Conservation (phyloP, 495 filamentous ascomycete genomes). For the Lasiosphaeria ovina region DNA sequence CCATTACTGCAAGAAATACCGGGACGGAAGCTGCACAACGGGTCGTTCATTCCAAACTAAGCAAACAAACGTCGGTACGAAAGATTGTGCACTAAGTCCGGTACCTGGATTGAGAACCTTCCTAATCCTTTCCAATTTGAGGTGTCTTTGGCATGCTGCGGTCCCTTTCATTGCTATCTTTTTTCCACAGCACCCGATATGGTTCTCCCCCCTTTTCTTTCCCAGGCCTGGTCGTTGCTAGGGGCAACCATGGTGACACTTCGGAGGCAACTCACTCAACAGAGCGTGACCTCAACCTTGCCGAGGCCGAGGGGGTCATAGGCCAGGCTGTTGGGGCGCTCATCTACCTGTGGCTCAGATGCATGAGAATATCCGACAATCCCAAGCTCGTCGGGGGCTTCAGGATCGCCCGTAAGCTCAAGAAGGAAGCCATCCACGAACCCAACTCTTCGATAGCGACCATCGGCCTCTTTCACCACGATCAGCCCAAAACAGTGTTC, state of each 20-base stretch:
- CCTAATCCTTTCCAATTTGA: too few species aligned
- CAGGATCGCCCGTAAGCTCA: neutral
- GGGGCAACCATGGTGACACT: neutral
- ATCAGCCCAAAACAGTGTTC: constrained; percentile 29
- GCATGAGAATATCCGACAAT: constrained; percentile 17
- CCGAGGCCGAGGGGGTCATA: constrained; percentile 14
- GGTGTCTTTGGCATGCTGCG: too few species aligned
- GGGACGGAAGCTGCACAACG: too few species aligned
- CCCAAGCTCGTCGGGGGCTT: constrained; percentile 1
- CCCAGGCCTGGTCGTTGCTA: neutral
- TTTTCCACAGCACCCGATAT: neutral
- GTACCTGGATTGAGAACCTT: too few species aligned
- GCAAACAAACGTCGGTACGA: too few species aligned
- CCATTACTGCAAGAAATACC: too few species aligned
- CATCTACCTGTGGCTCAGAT: neutral
- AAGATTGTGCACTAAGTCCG: too few species aligned
- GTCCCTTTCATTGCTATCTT: too few species aligned
- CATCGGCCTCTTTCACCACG: constrained; percentile 4
- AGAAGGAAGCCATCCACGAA: constrained; percentile 27
- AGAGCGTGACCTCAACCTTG: constrained; percentile 7
- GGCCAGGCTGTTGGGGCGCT: constrained; percentile 17
- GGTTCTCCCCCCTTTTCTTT: neutral
- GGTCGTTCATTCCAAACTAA: too few species aligned
- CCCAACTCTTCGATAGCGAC: constrained; percentile 19
- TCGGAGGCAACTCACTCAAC: constrained; percentile 1